Evolutionary conservation across 495 filamentous ascomycete species (phyloP), one percentile per base, ranked within the genome.

Genomic region (Penicillium steckii): DNA sequence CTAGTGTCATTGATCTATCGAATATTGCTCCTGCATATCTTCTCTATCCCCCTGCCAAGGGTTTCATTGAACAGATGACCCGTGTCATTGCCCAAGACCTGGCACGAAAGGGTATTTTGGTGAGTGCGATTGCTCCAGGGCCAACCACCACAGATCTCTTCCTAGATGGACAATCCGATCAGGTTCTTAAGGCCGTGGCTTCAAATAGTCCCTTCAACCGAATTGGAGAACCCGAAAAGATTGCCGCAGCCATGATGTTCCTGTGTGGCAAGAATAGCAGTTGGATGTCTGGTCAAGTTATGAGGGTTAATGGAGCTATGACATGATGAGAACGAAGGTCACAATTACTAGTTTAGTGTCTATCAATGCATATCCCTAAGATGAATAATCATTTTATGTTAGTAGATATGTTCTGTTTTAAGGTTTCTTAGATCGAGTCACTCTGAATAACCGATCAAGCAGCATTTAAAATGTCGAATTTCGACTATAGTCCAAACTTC

Each of bases 111-210:
- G 78, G 77, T 0, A 84, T 89, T 52, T 64, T 67, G 12, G 86
- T 89, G 19, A 89, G 90, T 61, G 71, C 71, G 19, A 67, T 90
- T 10, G 79, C 85, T 0, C 86, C 85, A 0, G 86, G 85, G 0
- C 85, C 85, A 5, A 87, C 81, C 0, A 81, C 62, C 4, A 88
- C 85, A 1, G 85, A 87, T n/a, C 63, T 88, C 43, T 89, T 87
- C 59, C 70, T 77, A 26, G 69, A 76, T 29, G 83, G 83, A 6
- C 88, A 89, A 67, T 73, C 68, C 6, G 82, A 87, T 68, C 64
- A 79, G 45, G 18, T 83, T 40, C 48, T 88, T 32, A 78, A 80
- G 55, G 67, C 63, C 18, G 74, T 87, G 29, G 71, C 71, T 24
- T 65, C 68, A 5, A 66, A 73, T 50, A 84, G 73, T 55, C 84